Base-by-base conservation (phyloP, 1,284 basidiomycete species). In the Cutaneotrichosporon spelunceum region DNA sequence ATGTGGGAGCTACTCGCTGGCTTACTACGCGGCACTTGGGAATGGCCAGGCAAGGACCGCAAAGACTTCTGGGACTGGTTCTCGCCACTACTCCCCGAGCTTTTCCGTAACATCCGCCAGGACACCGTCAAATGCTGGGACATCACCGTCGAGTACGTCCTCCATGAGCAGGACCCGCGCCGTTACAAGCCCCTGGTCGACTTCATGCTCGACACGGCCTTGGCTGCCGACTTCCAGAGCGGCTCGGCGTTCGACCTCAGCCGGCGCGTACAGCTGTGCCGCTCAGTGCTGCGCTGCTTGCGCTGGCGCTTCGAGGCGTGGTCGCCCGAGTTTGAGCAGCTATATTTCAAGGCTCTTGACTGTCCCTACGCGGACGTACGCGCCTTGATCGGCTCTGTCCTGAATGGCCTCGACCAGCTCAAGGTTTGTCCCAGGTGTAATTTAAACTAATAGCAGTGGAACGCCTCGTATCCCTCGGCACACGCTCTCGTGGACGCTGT, bases 351-450 rank as follows among this genome's bases (percentile, higher is more conserved):
- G 30, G 89, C 90, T 67, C 83, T 89, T 26, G 84, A 87, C 68
- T 91, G 89, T 14, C 85, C 86, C 48, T 94, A 91, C 75, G 89
- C 89, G 27, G 92, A 94, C 79, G 91, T 90, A 66, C 84, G 91
- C 61, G 81, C 82, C 50, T 84, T 85, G 64, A 86, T 91, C 63
- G 88, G 87, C 44, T 84, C 86, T 65, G 84, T 86, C 61, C 80
- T 93, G 36, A 86, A 85, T 68, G 76, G 83, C 63, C 84, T 87
- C 42, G 85, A 85, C 63, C 89, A 87, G 77, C 83, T 89, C 76
- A 90, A 89, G n/a, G n/a, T n/a, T n/a, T n/a, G n/a, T n/a, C n/a
- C n/a, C n/a, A n/a, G n/a, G n/a, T n/a, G n/a, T n/a, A n/a, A n/a
- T n/a, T n/a, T n/a, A n/a, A n/a, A n/a, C n/a, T n/a, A n/a, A n/a